Base-by-base conservation (phyloP, 495 filamentous ascomycete species). In the Durotheca rogersii region DNA sequence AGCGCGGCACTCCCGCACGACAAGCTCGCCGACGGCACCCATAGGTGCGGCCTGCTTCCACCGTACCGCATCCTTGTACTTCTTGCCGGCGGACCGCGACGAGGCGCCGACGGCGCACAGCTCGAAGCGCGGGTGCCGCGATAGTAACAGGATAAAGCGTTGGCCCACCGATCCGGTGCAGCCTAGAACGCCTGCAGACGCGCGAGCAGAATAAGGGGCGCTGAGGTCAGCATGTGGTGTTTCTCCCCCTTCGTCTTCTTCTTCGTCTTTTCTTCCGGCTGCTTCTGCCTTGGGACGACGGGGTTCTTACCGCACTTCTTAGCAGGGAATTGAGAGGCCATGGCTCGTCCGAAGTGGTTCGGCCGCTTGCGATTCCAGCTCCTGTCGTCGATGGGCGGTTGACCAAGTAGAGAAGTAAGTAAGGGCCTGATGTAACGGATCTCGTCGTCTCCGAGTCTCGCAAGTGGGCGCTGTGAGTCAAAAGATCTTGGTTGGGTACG, bases 31-130 rank as follows among this genome's bases (percentile, higher is more conserved):
- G 17, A 89, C 74, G 53, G 80, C 71, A 17, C 82, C 81, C 79
- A 94, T 88, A 36, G 86, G 80, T 27, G 77, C 74, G 12, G 82
- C 73, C 71, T 93, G 89, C 76, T 93, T 93, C 89, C 89, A 95
- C 41, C 74, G 73, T 44, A 88, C 86, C 20, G 88, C 88, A 71
- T 90, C 85, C 67, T 81, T 82, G 74, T 92, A 93, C 64, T 80
- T 84, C 74, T 91, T 90, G 51, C 87, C 87, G 1, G 83, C 85
- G 3, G 88, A 91, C 27, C 86, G 78, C 32, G 82, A 76, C 10
- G 88, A 92, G 44, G 89, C 89, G 51, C 89, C 89, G 23, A 94
- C 75, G 45, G 86, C 85, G 32, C 87, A 82, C 19, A 93, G 80
- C 30, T 79, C 77, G 53, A 93, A 81, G 67, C 83, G 79, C 2